These are phyloP conservation scores for Suillus sp. DNA, from an alignment of 768 basidiomycete genomes.

Conservation along the genomic window DNA sequence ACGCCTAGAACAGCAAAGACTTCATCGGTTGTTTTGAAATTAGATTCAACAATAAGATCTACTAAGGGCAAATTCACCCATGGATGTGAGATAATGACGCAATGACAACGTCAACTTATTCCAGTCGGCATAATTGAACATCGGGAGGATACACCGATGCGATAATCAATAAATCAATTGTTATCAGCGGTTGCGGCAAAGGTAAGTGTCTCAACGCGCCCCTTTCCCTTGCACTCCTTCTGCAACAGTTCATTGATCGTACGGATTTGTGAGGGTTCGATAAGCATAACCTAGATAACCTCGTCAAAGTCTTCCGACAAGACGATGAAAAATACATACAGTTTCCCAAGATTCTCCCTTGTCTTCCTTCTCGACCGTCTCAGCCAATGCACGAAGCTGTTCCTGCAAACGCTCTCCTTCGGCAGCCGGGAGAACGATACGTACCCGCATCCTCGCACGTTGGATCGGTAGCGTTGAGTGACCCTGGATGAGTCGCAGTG, in stretches of 20 bases:
- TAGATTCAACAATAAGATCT: constrained; percentile 1
- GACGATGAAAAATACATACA: constrained; percentile 49
- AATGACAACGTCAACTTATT: not conserved
- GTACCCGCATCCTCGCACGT: constrained; percentile 89
- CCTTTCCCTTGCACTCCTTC: constrained; percentile 87
- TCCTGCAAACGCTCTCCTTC: constrained; percentile 73
- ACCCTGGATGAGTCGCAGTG: constrained; percentile 80
- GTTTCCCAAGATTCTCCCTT: constrained; percentile 82
- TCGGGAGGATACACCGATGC: not conserved
- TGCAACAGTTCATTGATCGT: constrained; percentile 87
- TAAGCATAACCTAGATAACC: constrained; percentile 74
- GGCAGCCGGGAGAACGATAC: constrained; percentile 67
- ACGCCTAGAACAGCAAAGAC: constrained; percentile 1
- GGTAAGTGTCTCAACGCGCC: constrained; percentile 81
- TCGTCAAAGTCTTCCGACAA: constrained; percentile 1
- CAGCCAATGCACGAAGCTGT: constrained; percentile 70
- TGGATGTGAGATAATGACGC: not conserved
- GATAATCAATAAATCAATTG: constrained; percentile 15
- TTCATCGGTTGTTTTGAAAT: not conserved
- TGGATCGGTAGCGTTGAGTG: constrained; percentile 90
- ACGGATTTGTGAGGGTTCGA: constrained; percentile 92
- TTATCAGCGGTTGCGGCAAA: constrained; percentile 61
- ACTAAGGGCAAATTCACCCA: not conserved
- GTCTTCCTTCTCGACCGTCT: constrained; percentile 84
- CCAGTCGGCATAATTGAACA: not conserved